Base-by-base conservation (phyloP, 2,329 filamentous ascomycete species). In the Sclerotinia glacialis region DNA sequence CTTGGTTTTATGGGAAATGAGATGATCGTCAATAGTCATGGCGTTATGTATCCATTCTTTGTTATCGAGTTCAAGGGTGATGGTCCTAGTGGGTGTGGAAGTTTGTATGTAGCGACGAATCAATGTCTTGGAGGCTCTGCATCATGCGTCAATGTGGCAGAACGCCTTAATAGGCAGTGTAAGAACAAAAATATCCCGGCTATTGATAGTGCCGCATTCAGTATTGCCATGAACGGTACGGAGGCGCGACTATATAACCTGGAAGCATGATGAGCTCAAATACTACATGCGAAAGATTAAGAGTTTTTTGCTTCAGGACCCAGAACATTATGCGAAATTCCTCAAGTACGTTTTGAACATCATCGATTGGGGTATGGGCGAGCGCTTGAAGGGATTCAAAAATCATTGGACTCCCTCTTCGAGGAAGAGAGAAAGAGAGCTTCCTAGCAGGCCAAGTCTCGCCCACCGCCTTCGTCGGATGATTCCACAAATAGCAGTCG, bases 361-460 rank as follows among this genome's bases (percentile, higher is more conserved):
- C n/a, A 23, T 58, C n/a, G 18, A 58, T 21, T 58, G 21, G 55
- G 55, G 34, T 16, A 58, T 34, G 23, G 21, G 5, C 28, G 23
- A 44, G 31, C 28, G 55, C 31, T 44, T 58, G 31, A 58, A 23
- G 16, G 34, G 16, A 26, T 26, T 44, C 18, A 8, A 79, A 78
- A 54, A 78, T 79, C n/a, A 70, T 79, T 11, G 77, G 70, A 71
- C 34, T 50, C 65, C 40, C 74, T 76, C 6, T 65, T 79, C n/a
- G 60, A 68, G 2, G 52, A 40, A 3, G 11, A 40, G 1, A 40
- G 37, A 14, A 40, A 40, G 37, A 40, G 14, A 40, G 12, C 37
- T 40, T 40, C 37, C 12, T 12, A 40, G 37, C 37, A 40, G 37
- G 37, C 37, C 12, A 40, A 40, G 37, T 14, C 37, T 40, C 12